These are phyloP conservation scores for Arxiozyma bovina DNA, from an alignment of 1,139 yeast species.

Conservation along the genomic window DNA sequence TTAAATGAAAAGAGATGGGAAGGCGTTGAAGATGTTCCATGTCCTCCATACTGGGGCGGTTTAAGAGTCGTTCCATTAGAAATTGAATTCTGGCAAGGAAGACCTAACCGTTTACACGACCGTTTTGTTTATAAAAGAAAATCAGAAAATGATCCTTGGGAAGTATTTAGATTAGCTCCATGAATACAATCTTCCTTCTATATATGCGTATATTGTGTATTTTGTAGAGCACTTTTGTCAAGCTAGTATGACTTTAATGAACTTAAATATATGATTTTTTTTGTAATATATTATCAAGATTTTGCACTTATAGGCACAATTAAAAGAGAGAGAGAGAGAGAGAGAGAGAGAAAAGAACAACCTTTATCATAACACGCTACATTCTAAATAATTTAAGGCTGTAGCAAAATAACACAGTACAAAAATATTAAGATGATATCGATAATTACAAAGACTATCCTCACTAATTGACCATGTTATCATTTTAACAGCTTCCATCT, in stretches of 20 bases:
- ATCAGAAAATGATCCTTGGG: conserved; percentile 47
- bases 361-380: neutral
- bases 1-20: conserved; percentile 50
- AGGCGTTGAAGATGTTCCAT: conserved; percentile 59
- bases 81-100: conserved; percentile 96
- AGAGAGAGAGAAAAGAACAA: neutral
- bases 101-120: conserved; percentile 84
- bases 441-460: no score
- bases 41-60: conserved; percentile 97
- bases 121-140: conserved; percentile 67
- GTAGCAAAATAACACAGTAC: no score
- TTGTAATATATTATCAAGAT: neutral
- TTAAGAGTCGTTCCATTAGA: conserved; percentile 78
- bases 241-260: neutral
- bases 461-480: no score
- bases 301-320: neutral
- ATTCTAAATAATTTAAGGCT: no score
- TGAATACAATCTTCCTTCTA: conserved; percentile 23
- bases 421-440: no score
- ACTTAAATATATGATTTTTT: neutral
- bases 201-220: neutral
- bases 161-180: conserved; percentile 65
- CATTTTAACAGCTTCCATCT: no score
- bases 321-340: neutral
- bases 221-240: neutral